Evolutionary conservation across 148 eudicot genomes (phyloP).

Genomic region (Gaultheria prostrata): DNA sequence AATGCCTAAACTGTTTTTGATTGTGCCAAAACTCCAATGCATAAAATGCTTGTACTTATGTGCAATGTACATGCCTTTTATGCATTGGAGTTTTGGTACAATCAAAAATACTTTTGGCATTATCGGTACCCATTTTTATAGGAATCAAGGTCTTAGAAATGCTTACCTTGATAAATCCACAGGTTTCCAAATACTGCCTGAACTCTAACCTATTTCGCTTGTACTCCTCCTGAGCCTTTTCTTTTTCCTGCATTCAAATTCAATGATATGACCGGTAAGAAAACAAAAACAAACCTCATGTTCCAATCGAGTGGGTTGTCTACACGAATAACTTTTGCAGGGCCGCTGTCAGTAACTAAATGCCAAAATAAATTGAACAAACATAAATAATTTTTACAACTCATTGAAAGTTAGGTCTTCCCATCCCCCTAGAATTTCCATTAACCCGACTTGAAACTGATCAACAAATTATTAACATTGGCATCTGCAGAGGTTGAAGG

Average conservation of each 20-base stretch:
- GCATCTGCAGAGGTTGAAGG: background rate
- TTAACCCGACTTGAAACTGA: background rate
- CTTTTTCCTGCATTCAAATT: slow-evolving; percentile 60
- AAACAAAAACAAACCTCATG: background rate
- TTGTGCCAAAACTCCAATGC: too few species aligned
- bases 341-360: background rate
- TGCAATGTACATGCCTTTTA: too few species aligned
- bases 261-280: background rate
- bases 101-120: too few species aligned
- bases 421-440: background rate
- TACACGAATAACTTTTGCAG: background rate
- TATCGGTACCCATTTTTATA: too few species aligned
- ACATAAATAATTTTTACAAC: background rate
- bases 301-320: background rate
- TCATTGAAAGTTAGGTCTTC: background rate
- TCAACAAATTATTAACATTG: background rate
- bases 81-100: too few species aligned
- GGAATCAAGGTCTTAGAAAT: slow-evolving; percentile 3
- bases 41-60: too few species aligned
- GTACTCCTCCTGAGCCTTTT: slow-evolving; percentile 87
- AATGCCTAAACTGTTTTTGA: too few species aligned
- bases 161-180: slow-evolving; percentile 83
- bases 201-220: slow-evolving; percentile 68
- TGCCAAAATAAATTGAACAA: background rate
- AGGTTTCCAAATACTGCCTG: slow-evolving; percentile 78